phyloP scores from a whole-genome alignment of 202 grass and related monocot genomes.

The Panicum hallii region DNA sequence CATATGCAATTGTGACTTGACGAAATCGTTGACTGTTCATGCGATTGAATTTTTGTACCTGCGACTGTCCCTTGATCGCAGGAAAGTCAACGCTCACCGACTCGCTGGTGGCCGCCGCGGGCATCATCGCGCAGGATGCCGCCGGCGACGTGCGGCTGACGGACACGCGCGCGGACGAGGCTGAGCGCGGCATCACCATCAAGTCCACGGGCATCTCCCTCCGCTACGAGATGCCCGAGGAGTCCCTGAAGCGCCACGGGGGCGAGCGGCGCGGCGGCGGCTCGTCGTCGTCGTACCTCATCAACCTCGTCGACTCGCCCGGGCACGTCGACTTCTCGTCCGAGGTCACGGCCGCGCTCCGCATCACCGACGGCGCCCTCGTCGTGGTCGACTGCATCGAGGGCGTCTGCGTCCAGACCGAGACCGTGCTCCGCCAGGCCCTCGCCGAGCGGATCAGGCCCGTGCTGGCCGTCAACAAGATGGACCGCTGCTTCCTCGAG shows the following conservation, averaged over 20 bases:
- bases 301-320: constrained; percentile 61
- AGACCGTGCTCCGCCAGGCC: constrained; percentile 61
- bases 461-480: constrained; percentile 60
- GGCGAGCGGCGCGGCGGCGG: constrained; percentile 25
- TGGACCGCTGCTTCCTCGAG: constrained; percentile 59
- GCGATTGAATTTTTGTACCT: neutral
- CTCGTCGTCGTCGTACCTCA: constrained; percentile 43
- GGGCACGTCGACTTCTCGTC: constrained; percentile 63
- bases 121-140: constrained; percentile 58
- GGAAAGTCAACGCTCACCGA: constrained; percentile 50
- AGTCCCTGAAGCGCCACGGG: constrained; percentile 22
- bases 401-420: constrained; percentile 60
- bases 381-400: constrained; percentile 62
- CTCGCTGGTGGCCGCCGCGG: constrained; percentile 57
- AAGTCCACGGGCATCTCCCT: constrained; percentile 63
- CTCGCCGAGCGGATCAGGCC: constrained; percentile 52
- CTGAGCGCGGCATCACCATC: constrained; percentile 55
- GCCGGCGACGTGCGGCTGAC: constrained; percentile 57
- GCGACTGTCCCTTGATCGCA: neutral
- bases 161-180: constrained; percentile 54
- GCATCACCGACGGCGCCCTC: constrained; percentile 61
- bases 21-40: too few relatives aligned
- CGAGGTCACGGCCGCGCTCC: constrained; percentile 57
- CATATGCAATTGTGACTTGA: too few relatives aligned
- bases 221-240: constrained; percentile 58